phyloP scores from a whole-genome alignment of 768 basidiomycete species.

The Naganishia friedmannii region DNA sequence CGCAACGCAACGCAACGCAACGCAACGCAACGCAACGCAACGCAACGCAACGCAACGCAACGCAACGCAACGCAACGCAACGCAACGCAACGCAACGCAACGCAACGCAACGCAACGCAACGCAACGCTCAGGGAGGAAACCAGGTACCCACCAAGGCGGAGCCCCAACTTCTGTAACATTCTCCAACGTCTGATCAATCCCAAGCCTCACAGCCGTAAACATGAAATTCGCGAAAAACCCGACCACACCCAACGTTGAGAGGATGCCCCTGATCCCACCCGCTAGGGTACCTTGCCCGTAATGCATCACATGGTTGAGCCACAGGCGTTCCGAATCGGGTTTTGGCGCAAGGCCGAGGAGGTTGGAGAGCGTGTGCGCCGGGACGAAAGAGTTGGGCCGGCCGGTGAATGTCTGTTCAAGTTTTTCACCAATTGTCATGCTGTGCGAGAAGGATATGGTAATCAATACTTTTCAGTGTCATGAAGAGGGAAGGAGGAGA shows the following conservation, averaged over 20 bases:
- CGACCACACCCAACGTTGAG: slow-evolving; percentile 29
- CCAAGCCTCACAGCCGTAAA: slow-evolving; percentile 30
- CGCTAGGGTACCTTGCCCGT: slow-evolving; percentile 32
- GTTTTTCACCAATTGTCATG: slow-evolving; percentile 33
- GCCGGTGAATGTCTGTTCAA: slow-evolving; percentile 31
- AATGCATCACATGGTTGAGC: slow-evolving; percentile 35
- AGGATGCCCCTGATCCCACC: slow-evolving; percentile 27
- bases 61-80: too few relatives aligned
- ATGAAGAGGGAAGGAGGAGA: background rate
- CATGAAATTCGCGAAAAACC: slow-evolving; percentile 31
- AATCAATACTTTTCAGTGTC: too few relatives aligned
- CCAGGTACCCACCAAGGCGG: slow-evolving; percentile 28
- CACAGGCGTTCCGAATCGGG: slow-evolving; percentile 29
- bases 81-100: too few relatives aligned
- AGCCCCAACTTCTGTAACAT: slow-evolving; percentile 30
- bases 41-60: too few relatives aligned
- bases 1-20: too few relatives aligned
- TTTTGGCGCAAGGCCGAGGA: slow-evolving; percentile 26
- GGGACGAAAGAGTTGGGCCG: slow-evolving; percentile 33
- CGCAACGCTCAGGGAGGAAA: background rate
- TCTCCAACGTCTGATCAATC: slow-evolving; percentile 35
- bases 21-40: too few relatives aligned
- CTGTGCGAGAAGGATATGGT: background rate
- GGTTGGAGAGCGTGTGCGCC: slow-evolving; percentile 25
- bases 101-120: too few relatives aligned